Evolutionary conservation across 2,329 filamentous ascomycete genomes (phyloP).

Genomic region (Calonectria naviculata): DNA sequence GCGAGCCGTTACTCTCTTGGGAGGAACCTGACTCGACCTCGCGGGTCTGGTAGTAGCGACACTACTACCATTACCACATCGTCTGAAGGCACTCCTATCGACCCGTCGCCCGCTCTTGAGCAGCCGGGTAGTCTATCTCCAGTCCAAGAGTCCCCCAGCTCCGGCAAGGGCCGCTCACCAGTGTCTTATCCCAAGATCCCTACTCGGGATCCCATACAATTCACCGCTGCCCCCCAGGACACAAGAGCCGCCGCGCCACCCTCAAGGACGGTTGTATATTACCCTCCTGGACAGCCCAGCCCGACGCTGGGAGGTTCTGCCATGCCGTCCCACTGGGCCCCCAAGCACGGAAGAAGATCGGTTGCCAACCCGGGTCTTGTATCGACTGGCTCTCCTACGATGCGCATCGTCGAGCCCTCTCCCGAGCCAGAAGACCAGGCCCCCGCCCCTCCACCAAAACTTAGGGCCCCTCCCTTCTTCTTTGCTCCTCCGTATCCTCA

Average conservation of each 20-base stretch:
- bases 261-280: constrained; percentile 44
- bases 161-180: constrained; percentile 45
- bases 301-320: constrained; percentile 51
- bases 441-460: constrained; percentile 11
- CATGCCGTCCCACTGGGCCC: constrained; percentile 1
- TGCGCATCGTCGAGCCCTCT: constrained; percentile 51
- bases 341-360: constrained; percentile 14
- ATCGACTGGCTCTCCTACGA: constrained; percentile 46
- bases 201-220: constrained; percentile 33
- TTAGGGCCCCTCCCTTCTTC: constrained; percentile 34
- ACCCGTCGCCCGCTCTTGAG: constrained; percentile 30
- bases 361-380: constrained; percentile 35
- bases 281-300: constrained; percentile 53
- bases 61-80: constrained; percentile 46
- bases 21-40: constrained; percentile 36
- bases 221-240: constrained; percentile 22
- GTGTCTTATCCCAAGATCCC: constrained; percentile 46
- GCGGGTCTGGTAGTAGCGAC: constrained; percentile 46
- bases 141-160: constrained; percentile 59
- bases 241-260: constrained; percentile 43
- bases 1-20: constrained; percentile 33
- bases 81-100: constrained; percentile 37
- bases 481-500: constrained; percentile 38
- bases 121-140: constrained; percentile 55
- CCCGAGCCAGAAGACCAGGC: constrained; percentile 28